These are phyloP conservation scores for Sarocladium strictum DNA, from an alignment of 2,329 filamentous ascomycete genomes.

Conservation along the genomic window DNA sequence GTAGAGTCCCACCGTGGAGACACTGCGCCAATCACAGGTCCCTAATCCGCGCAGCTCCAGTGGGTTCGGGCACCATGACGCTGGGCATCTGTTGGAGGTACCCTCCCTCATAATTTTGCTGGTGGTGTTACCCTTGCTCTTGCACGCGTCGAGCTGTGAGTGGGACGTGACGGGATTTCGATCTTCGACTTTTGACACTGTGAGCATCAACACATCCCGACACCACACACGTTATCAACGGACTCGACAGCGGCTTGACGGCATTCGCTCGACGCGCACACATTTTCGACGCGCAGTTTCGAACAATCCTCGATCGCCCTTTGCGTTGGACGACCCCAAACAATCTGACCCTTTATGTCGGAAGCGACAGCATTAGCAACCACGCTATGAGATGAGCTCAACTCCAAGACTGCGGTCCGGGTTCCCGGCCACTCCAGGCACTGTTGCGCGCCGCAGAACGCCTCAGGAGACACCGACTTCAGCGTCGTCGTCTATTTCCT, in stretches of 20 bases:
- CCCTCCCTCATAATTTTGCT: background rate
- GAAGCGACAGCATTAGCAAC: conserved; percentile 14
- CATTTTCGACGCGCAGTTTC: background rate
- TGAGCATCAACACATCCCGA: conserved; percentile 9
- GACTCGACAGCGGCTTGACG: conserved; percentile 4
- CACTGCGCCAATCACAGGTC: background rate
- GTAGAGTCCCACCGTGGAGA: no score
- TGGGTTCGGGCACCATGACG: background rate
- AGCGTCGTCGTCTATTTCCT: conserved; percentile 21
- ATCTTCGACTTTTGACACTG: conserved; percentile 5
- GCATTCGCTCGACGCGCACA: background rate
- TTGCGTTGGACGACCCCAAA: background rate
- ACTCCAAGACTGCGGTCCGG: conserved; percentile 79
- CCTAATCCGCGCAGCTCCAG: background rate
- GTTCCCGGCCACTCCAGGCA: conserved; percentile 68
- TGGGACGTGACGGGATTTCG: conserved; percentile 8
- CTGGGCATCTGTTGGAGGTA: background rate
- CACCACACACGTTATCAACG: conserved; percentile 9
- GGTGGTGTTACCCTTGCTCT: background rate
- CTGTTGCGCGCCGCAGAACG: conserved; percentile 31
- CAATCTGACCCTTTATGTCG: conserved; percentile 15
- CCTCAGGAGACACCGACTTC: conserved; percentile 27
- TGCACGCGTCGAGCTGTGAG: conserved; percentile 3
- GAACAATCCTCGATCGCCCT: background rate
- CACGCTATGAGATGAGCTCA: conserved; percentile 69